Conservation (phyloP, 1,284 basidiomycete genomes). For the Cutaneotrichosporon daszewskae region DNA sequence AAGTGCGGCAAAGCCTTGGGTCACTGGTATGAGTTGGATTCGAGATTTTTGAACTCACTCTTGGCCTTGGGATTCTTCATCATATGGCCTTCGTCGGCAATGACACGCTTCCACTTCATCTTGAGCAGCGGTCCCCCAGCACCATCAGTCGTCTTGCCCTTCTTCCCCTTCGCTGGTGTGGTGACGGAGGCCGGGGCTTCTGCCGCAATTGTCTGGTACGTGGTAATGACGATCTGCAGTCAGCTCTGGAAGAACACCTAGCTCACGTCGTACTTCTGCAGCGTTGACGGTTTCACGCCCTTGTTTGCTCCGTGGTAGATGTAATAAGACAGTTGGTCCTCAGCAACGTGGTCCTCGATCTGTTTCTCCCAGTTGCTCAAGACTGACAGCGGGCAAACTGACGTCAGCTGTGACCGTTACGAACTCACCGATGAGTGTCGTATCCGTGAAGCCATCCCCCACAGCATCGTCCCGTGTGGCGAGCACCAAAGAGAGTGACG, state of each 20-base stretch:
- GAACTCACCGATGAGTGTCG: conserved; percentile 66
- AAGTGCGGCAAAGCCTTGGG: conserved; percentile 62
- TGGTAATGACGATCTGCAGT: conserved; percentile 67
- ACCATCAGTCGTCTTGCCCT: conserved; percentile 21
- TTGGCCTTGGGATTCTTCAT: conserved; percentile 80
- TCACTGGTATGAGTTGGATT: conserved; percentile 47
- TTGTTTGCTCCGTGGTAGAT: conserved; percentile 64
- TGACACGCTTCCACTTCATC: conserved; percentile 75
- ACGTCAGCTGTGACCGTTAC: not conserved
- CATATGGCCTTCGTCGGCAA: conserved; percentile 81
- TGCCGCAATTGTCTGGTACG: conserved; percentile 62
- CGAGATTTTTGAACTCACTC: conserved; percentile 40
- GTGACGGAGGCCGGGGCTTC: conserved; percentile 17
- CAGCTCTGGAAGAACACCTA: not conserved
- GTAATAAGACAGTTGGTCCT: conserved; percentile 55
- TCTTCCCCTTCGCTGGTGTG: conserved; percentile 24
- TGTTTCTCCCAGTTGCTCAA: conserved; percentile 89
- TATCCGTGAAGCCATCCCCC: conserved; percentile 53
- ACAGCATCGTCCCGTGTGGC: conserved; percentile 64
- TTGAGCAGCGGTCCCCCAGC: conserved; percentile 56
- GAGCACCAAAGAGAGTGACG: conserved; percentile 68
- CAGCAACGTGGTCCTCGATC: conserved; percentile 66
- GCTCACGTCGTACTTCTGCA: conserved; percentile 60
- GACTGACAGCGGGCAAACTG: conserved; percentile 80
- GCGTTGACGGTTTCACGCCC: conserved; percentile 56